phyloP scores from a whole-genome alignment of 805 yeast genomes.

The Metschnikowia picachoensis region DNA sequence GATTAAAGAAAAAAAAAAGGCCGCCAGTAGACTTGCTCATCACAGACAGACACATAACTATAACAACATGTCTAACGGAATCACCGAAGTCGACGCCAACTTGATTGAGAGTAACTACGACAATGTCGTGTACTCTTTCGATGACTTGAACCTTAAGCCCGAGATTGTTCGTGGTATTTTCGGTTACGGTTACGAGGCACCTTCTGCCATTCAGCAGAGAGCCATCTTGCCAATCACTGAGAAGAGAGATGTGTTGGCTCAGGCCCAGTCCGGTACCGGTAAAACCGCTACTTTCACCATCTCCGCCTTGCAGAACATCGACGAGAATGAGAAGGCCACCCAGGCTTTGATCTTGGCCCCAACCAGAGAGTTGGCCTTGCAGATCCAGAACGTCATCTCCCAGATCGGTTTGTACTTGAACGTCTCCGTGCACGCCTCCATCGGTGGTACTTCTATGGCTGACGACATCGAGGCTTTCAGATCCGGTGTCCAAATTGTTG shows the following conservation, averaged over 20 bases:
- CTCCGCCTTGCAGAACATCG: constrained; percentile 68
- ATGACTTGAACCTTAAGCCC: constrained; percentile 70
- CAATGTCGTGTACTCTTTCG: constrained; percentile 72
- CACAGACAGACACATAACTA: constrained; percentile 4
- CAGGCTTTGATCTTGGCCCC: constrained; percentile 96
- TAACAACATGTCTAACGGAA: constrained; percentile 57
- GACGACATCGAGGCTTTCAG: constrained; percentile 84
- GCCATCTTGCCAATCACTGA: constrained; percentile 76
- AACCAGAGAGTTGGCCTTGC: constrained; percentile 94
- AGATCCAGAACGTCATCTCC: constrained; percentile 89
- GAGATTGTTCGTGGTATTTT: constrained; percentile 70
- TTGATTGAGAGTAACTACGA: constrained; percentile 94
- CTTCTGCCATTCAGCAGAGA: constrained; percentile 78
- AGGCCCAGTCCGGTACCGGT: constrained; percentile 89
- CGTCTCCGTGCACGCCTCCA: constrained; percentile 90
- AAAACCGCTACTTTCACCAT: constrained; percentile 87
- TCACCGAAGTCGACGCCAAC: constrained; percentile 75
- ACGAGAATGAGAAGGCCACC: constrained; percentile 64
- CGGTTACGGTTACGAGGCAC: constrained; percentile 77
- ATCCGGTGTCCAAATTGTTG: constrained; percentile 87
- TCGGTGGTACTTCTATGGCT: constrained; percentile 91
- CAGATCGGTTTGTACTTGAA: constrained; percentile 89
- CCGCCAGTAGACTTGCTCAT: background rate
- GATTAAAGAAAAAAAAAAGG: constrained; percentile 11
- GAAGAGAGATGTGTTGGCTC: constrained; percentile 72